A percentile compares a stretch with the other conserved stretches of the same genome.
phyloP scores from a whole-genome alignment of 2,329 filamentous ascomycete genomes.

The Aspergillus sp. region DNA sequence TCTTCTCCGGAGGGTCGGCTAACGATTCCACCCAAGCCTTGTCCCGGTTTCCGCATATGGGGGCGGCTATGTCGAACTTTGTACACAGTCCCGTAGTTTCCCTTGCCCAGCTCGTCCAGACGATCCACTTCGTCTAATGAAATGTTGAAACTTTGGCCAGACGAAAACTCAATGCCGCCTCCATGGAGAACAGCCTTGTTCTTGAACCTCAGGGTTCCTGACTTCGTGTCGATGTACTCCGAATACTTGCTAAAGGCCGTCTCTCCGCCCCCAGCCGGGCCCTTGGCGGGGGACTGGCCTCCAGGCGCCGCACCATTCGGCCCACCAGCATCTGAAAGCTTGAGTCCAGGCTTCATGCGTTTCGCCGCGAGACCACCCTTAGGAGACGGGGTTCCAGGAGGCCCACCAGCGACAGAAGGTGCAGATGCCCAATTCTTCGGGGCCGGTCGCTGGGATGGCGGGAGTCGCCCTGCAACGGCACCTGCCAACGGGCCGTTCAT shows the following conservation, averaged over 20 bases:
- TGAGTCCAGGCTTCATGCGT: slow-evolving; percentile 48
- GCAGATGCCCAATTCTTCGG: slow-evolving; percentile 35
- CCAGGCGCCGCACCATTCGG: slow-evolving; percentile 47
- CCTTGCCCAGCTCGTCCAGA: slow-evolving; percentile 89
- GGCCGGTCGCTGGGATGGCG: slow-evolving; percentile 27
- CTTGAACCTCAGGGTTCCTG: slow-evolving; percentile 87
- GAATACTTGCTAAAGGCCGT: slow-evolving; percentile 66
- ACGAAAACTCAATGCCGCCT: slow-evolving; percentile 87
- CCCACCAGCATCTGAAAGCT: slow-evolving; percentile 50
- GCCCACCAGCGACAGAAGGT: slow-evolving; percentile 18
- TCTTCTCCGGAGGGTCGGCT: slow-evolving; percentile 33
- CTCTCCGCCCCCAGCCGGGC: slow-evolving; percentile 39
- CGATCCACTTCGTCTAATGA: slow-evolving; percentile 95
- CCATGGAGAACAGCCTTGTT: slow-evolving; percentile 88
- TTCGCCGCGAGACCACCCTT: slow-evolving; percentile 50
- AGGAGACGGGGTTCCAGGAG: slow-evolving; percentile 39
- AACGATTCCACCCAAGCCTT: slow-evolving; percentile 62
- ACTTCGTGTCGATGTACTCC: slow-evolving; percentile 87
- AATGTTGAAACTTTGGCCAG: slow-evolving; percentile 86
- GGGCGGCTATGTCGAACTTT: slow-evolving; percentile 85
- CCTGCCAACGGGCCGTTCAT: slow-evolving; percentile 30
- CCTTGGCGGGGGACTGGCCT: slow-evolving; percentile 27
- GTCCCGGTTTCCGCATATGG: slow-evolving; percentile 59
- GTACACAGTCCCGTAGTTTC: slow-evolving; percentile 97
- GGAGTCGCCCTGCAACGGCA: slow-evolving; percentile 30